Conservation (phyloP, 768 basidiomycete genomes). For the Pisolithus tinctorius region DNA sequence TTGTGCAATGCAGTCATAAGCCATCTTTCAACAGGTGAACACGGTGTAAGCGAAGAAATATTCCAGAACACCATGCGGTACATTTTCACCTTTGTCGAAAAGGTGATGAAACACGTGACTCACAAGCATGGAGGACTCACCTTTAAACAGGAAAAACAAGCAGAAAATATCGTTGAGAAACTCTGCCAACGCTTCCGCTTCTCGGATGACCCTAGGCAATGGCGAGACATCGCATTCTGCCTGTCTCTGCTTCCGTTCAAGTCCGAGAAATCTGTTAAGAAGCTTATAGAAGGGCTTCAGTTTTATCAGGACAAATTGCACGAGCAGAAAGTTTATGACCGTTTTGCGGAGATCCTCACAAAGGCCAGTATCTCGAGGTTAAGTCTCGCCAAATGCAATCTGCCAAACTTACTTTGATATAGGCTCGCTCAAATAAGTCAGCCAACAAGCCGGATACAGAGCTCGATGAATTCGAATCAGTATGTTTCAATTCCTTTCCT, state of each 20-base stretch:
- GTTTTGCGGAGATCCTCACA: conserved; percentile 84
- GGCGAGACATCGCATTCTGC: conserved; percentile 97
- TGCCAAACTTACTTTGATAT: neutral
- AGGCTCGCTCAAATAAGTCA: conserved; percentile 88
- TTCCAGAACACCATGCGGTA: conserved; percentile 93
- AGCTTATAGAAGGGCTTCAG: conserved; percentile 85
- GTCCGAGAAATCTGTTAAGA: conserved; percentile 93
- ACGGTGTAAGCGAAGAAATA: conserved; percentile 85
- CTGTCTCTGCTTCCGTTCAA: conserved; percentile 94
- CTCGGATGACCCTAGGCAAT: conserved; percentile 85
- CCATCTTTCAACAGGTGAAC: conserved; percentile 84
- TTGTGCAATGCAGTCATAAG: conserved; percentile 65
- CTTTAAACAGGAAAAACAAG: conserved; percentile 81
- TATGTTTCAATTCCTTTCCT: conserved; percentile 23
- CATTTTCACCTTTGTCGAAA: conserved; percentile 96
- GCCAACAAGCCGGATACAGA: conserved; percentile 91
- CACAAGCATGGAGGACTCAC: neutral
- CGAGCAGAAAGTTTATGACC: conserved; percentile 70
- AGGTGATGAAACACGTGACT: conserved; percentile 44
- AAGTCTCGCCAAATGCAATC: neutral
- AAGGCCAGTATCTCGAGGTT: conserved; percentile 47
- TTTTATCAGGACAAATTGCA: conserved; percentile 96
- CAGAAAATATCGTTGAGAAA: conserved; percentile 95
- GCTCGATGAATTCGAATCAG: conserved; percentile 90
- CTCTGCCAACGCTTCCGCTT: conserved; percentile 93